phyloP scores from a whole-genome alignment of 345 rosid genomes.

The Reutealis trisperma region DNA sequence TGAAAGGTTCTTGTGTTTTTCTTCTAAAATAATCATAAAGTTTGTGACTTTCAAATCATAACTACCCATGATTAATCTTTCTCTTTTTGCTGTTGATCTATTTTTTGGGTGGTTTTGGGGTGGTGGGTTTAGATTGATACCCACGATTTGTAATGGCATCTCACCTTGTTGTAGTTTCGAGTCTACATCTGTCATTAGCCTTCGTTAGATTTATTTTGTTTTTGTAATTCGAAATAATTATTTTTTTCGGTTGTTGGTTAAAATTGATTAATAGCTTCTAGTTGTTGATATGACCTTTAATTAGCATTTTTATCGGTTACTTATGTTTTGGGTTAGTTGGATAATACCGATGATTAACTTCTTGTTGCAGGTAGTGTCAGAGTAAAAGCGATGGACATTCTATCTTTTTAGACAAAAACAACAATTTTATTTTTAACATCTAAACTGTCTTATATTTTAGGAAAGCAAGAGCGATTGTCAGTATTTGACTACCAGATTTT shows the following conservation, averaged over 20 bases:
- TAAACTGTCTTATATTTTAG: conserved; percentile 38
- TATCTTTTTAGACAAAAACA: conserved; percentile 40
- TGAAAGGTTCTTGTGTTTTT: not conserved
- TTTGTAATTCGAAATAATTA: not conserved
- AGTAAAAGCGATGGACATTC: conserved; percentile 21
- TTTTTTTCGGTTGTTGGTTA: conserved; percentile 31
- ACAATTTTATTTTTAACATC: conserved; percentile 45
- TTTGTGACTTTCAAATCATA: conserved; percentile 20
- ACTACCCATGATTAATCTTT: conserved; percentile 18
- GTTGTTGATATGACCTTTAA: conserved; percentile 43
- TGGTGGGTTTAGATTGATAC: not conserved
- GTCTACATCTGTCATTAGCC: not conserved
- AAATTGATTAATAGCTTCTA: conserved; percentile 32
- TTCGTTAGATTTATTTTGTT: not conserved
- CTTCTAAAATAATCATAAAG: too few species aligned
- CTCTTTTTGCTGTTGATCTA: conserved; percentile 9
- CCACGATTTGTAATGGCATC: not conserved
- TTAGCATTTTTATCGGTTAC: conserved; percentile 36
- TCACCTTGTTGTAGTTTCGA: conserved; percentile 2
- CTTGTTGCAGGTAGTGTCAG: conserved; percentile 42
- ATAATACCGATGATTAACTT: conserved; percentile 43
- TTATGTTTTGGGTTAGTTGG: conserved; percentile 53
- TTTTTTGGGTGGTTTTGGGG: conserved; percentile 11
- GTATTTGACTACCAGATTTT: conserved; percentile 20
- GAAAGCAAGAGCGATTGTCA: conserved; percentile 36